Base-by-base conservation (phyloP, 2,329 filamentous ascomycete species). In the Trichophyton verrucosum region DNA sequence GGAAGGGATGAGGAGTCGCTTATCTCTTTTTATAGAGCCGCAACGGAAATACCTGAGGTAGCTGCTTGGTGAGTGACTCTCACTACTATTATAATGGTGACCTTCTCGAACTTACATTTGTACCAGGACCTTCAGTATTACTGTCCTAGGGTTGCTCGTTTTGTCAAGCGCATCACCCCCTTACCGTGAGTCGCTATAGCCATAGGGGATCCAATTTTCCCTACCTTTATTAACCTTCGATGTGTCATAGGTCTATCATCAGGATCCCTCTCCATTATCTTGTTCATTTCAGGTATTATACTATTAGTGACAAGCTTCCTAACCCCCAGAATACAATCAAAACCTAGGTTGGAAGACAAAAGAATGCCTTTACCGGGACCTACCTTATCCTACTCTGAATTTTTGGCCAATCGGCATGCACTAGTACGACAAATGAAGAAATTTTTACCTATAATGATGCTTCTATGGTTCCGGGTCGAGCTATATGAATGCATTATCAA, bases 181-280 rank as follows among this genome's bases (percentile, higher is more conserved):
- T 13, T 36, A 36, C 51, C 6, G 51, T 55, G 27, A 55, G 51
- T 20, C 33, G 27, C 13, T 17, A 55, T 17, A 17, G 2, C 27
- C 15, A 15, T 7, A 17, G 3, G 3, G n/a, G 44, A 47, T 20
- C 8, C n/a, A 24, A 20, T 20, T 24, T 55, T 36, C 1, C 27
- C 33, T 17, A 9, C 60, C 17, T 15, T 40, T 51, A 55, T 20
- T 60, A 15, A 44, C 15, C 44, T 15, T 6, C 5, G 46, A n/a
- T 27, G 33, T 20, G 1, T n/a, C 40, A 27, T 15, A 78, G 79
- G 80, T 64, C 76, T 75, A 57, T 78, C 79, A 3, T 64, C 78
- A 13, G 76, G 77, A 64, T 73, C 77, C 5, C 67, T 72, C 17
- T 69, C 76, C 42, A 64, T 77, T 3, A 66, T 73, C 22, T 76